phyloP scores from a whole-genome alignment of 345 rosid genomes.

The Linum tenue region DNA sequence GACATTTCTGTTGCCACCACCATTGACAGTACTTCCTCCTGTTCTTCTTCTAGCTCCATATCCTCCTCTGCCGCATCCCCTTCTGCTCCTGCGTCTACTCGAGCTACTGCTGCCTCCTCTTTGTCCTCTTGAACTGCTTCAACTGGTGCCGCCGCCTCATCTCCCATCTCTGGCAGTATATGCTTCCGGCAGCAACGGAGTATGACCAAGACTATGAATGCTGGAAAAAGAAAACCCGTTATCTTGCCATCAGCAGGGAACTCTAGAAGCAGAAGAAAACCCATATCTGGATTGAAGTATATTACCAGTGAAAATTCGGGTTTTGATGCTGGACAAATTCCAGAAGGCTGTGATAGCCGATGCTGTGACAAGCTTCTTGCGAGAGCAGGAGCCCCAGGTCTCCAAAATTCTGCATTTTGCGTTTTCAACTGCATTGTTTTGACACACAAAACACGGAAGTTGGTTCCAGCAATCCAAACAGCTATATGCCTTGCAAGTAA shows the following conservation, averaged over 20 bases:
- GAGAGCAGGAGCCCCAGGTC: slow-evolving; percentile 75
- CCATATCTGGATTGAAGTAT: background rate
- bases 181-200: slow-evolving; percentile 54
- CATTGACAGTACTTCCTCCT: slow-evolving; percentile 32
- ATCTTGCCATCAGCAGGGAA: background rate
- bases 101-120: slow-evolving; percentile 24
- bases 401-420: slow-evolving; percentile 35
- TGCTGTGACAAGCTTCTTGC: slow-evolving; percentile 75
- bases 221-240: slow-evolving; percentile 30
- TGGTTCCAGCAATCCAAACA: slow-evolving; percentile 8
- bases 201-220: slow-evolving; percentile 63
- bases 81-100: slow-evolving; percentile 22
- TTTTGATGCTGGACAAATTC: slow-evolving; percentile 73
- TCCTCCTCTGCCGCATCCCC: slow-evolving; percentile 25
- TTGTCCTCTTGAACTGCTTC: slow-evolving; percentile 22
- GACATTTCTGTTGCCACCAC: slow-evolving; percentile 24
- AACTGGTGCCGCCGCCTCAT: slow-evolving; percentile 23
- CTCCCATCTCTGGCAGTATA: slow-evolving; percentile 25
- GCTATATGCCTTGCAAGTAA: background rate
- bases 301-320: slow-evolving; percentile 69
- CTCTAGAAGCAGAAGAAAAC: background rate
- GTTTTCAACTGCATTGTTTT: slow-evolving; percentile 37
- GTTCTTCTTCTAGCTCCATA: slow-evolving; percentile 22
- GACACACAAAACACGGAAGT: background rate
- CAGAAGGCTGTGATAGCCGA: slow-evolving; percentile 73